A percentile compares a stretch with the other conserved stretches of the same genome.
These are phyloP conservation scores for sunflower (Helianthus annuus) DNA, from an alignment of 129 eudicot genomes.

Conservation along the genomic window DNA sequence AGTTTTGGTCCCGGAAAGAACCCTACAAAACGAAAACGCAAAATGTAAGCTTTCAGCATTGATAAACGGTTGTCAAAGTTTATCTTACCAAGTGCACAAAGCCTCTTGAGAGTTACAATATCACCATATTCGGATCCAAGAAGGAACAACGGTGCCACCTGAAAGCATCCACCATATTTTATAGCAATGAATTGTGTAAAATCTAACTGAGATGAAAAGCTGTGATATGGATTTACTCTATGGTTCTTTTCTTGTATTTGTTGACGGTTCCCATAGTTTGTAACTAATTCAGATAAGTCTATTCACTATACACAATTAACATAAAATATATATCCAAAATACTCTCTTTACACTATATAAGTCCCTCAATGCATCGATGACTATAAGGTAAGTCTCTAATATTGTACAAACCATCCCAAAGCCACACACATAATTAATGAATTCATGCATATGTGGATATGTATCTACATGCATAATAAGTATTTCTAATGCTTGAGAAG, in stretches of 20 bases:
- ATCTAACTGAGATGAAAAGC: not conserved
- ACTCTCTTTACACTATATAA: too few species aligned
- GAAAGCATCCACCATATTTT: slow-evolving; percentile 3
- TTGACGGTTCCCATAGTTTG: too few species aligned
- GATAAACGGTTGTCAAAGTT: not conserved
- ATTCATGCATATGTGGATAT: too few species aligned
- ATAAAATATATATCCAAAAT: too few species aligned
- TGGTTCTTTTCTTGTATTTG: slow-evolving; percentile 38
- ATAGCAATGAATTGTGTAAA: not conserved
- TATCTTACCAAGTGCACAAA: slow-evolving; percentile 74
- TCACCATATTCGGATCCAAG: slow-evolving; percentile 92
- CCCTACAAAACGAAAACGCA: slow-evolving; percentile 44
- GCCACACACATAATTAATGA: too few species aligned
- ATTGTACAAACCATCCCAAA: too few species aligned
- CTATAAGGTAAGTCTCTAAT: too few species aligned
- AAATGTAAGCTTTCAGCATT: slow-evolving; percentile 3
- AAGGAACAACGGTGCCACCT: slow-evolving; percentile 77
- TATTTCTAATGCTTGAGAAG: too few species aligned
- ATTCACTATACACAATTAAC: too few species aligned
- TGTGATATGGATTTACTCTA: slow-evolving; percentile 45
- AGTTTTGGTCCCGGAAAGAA: slow-evolving; percentile 76
- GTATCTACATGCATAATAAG: too few species aligned
- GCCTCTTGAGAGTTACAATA: slow-evolving; percentile 75
- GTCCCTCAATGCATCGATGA: too few species aligned
- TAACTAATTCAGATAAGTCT: too few species aligned